Evolutionary conservation across 495 filamentous ascomycete species (phyloP).

Genomic region (Pseudoneurospora amorphoporcata): DNA sequence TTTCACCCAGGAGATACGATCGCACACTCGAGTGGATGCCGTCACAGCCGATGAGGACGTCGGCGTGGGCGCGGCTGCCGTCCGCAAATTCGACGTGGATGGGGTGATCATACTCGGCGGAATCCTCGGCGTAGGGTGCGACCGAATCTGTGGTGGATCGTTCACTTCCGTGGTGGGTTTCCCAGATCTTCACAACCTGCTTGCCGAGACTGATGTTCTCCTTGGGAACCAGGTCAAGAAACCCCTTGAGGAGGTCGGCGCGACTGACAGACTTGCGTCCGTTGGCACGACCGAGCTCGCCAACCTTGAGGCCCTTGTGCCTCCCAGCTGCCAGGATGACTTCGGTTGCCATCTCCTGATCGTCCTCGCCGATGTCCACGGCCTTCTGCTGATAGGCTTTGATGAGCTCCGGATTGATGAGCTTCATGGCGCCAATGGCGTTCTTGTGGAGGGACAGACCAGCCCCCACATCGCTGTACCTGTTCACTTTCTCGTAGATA

Average conservation of each 20-base stretch:
- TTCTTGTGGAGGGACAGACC: slow-evolving; percentile 29
- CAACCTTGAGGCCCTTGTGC: slow-evolving; percentile 20
- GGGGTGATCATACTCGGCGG: slow-evolving; percentile 2
- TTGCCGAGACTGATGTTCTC: slow-evolving; percentile 21
- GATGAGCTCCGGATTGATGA: slow-evolving; percentile 22
- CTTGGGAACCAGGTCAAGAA: slow-evolving; percentile 19
- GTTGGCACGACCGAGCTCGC: slow-evolving; percentile 29
- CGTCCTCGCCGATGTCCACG: slow-evolving; percentile 19
- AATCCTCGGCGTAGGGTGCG: not conserved
- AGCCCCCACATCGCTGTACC: slow-evolving; percentile 27
- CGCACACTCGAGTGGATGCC: slow-evolving; percentile 36
- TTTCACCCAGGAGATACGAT: slow-evolving; percentile 25
- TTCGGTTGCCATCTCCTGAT: slow-evolving; percentile 24
- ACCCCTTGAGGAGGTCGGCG: slow-evolving; percentile 24
- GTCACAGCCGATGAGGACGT: slow-evolving; percentile 36
- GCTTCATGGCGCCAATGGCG: slow-evolving; percentile 26
- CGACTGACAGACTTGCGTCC: slow-evolving; percentile 29
- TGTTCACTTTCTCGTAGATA: slow-evolving; percentile 22
- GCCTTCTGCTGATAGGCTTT: slow-evolving; percentile 28
- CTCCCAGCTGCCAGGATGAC: slow-evolving; percentile 26
- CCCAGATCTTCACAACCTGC: slow-evolving; percentile 15
- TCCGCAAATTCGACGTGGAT: slow-evolving; percentile 27
- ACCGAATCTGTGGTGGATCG: not conserved
- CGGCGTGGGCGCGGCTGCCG: slow-evolving; percentile 15
- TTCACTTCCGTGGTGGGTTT: not conserved